phyloP scores from a whole-genome alignment of 2,329 filamentous ascomycete genomes.

The Ophiostoma quercus region DNA sequence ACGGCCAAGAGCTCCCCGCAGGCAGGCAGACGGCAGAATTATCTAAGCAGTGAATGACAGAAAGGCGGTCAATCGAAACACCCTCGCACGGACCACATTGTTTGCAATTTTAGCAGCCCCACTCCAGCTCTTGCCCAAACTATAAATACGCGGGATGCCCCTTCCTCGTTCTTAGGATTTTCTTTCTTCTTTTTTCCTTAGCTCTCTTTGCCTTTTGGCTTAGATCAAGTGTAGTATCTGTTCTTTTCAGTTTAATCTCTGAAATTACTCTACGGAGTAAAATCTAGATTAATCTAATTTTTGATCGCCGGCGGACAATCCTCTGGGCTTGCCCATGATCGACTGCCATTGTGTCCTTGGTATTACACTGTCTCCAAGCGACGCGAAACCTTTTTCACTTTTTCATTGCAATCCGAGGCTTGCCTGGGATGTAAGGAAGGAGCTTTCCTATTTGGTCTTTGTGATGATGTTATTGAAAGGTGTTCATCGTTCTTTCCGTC shows the following conservation, averaged over 20 bases:
- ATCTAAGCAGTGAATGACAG: not conserved
- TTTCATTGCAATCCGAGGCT: slow-evolving; percentile 55
- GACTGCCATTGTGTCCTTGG: slow-evolving; percentile 64
- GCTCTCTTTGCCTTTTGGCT: slow-evolving; percentile 59
- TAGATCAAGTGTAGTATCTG: slow-evolving; percentile 96
- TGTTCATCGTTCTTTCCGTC: no score
- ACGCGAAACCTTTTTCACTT: slow-evolving; percentile 53
- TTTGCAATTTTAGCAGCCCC: slow-evolving; percentile 27
- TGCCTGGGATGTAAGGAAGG: slow-evolving; percentile 54
- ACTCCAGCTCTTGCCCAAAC: slow-evolving; percentile 21
- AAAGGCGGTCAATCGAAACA: slow-evolving; percentile 4
- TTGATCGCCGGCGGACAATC: slow-evolving; percentile 49
- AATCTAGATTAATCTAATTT: slow-evolving; percentile 81
- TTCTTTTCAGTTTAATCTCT: slow-evolving; percentile 98
- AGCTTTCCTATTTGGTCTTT: slow-evolving; percentile 19
- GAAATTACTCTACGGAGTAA: slow-evolving; percentile 69
- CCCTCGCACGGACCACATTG: slow-evolving; percentile 24
- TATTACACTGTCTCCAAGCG: slow-evolving; percentile 69
- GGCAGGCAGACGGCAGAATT: not conserved
- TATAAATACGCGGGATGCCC: slow-evolving; percentile 23
- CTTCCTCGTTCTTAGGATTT: slow-evolving; percentile 25
- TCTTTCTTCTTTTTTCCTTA: slow-evolving; percentile 46
- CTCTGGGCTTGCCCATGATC: slow-evolving; percentile 69
- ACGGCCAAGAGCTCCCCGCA: not conserved
- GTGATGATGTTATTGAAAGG: not conserved